Percentiles rank a stretch among this genome's conserved stretches.
Conservation (phyloP, 2,329 filamentous ascomycete species). For the Pseudogymnoascus sp. region DNA sequence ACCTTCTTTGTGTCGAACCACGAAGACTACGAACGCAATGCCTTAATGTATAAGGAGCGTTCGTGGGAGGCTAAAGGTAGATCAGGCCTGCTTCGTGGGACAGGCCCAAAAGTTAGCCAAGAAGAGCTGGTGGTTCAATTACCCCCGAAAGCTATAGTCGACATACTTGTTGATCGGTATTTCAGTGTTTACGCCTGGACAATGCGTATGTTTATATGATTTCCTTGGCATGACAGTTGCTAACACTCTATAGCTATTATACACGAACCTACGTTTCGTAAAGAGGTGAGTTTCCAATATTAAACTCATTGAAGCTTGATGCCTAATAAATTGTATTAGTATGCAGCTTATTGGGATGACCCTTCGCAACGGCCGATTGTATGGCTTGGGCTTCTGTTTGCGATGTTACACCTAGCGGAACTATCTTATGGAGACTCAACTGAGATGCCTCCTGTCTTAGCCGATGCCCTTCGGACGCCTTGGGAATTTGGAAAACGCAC, state of each 20-base stretch:
- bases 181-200: slow-evolving; percentile 8
- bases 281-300: slow-evolving; percentile 11
- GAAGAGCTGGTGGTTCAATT: slow-evolving; percentile 14
- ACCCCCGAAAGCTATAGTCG: slow-evolving; percentile 5
- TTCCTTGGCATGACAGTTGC: not conserved
- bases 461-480: not conserved
- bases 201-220: not conserved
- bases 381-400: slow-evolving; percentile 16
- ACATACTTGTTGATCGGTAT: slow-evolving; percentile 14
- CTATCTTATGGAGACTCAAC: slow-evolving; percentile 12
- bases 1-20: slow-evolving; percentile 11
- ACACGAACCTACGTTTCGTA: slow-evolving; percentile 15
- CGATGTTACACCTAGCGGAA: slow-evolving; percentile 13
- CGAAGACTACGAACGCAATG: slow-evolving; percentile 10
- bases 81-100: slow-evolving; percentile 14
- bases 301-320: not conserved
- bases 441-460: not conserved
- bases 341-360: slow-evolving; percentile 14
- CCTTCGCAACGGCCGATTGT: slow-evolving; percentile 12
- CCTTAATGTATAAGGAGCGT: slow-evolving; percentile 7
- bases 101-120: not conserved
- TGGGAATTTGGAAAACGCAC: slow-evolving; percentile 13
- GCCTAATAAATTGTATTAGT: slow-evolving; percentile 10
- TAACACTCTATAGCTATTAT: slow-evolving; percentile 13
- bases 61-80: slow-evolving; percentile 1